Base-by-base conservation (phyloP, 768 basidiomycete genomes). In the Pulveroboletus sp. region DNA sequence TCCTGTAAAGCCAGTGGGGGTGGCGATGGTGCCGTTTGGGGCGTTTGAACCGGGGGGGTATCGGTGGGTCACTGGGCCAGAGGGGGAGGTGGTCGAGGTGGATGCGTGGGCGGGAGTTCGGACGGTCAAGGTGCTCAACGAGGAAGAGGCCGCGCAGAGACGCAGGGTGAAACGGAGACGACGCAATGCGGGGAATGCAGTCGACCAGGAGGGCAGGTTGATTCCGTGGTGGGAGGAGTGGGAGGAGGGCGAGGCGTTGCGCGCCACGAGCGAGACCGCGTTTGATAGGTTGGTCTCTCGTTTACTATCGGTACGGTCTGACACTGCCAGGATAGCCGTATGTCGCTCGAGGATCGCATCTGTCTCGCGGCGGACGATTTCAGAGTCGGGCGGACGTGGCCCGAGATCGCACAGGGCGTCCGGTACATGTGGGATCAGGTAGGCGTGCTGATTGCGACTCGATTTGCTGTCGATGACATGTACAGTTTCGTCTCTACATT, bases 1-100 rank as follows among this genome's bases (percentile, higher is more conserved):
- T 54, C 79, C 80, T 7, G 13, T 37, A 2, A 39, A 53, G 0
- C 77, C 77, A 0, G 56, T 60, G 6, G 78, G 74, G 16, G 71
- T 73, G 17, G 51, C 50, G 24, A 69, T 81, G 50, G 59, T 71
- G 31, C 68, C 76, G 0, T 81, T 80, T 60, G 61, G 64, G 35
- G 61, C 69, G 24, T 82, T 75, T 53, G 61, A 4, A 0, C 63
- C 67, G 0, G 43, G 14, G 12, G 65, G 65, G 40, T 67, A 67
- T 45, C 52, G 34, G 16, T 27, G 20, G 24, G 13, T 47, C 19
- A 33, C 8, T 1, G 46, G 34, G 4, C 17, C 50, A 13, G 47
- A 50, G 1, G 66, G 56, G 9, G 44, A 51, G 12, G 5, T 37
- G 37, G 49, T 62, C 45, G 66, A 67, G n/a, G 60, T 67, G 29